Evolutionary conservation across 306 rosid genomes (phyloP).

Genomic region (Abrus precatorius): DNA sequence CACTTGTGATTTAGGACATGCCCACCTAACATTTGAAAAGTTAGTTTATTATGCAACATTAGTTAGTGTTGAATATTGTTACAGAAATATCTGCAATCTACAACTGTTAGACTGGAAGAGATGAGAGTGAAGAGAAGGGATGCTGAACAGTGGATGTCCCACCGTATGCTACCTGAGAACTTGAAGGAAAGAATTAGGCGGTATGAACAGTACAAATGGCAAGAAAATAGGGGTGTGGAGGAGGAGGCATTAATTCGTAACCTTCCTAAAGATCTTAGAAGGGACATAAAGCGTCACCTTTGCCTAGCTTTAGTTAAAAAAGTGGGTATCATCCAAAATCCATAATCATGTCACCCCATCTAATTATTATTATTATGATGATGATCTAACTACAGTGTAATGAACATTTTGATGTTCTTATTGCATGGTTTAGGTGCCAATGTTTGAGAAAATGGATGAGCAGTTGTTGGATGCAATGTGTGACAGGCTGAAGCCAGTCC

Average conservation of each 20-base stretch:
- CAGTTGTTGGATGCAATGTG: slow-evolving; percentile 81
- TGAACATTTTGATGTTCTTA: slow-evolving; percentile 33
- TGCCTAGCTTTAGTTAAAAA: slow-evolving; percentile 69
- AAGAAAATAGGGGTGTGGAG: slow-evolving; percentile 84
- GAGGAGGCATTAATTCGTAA: slow-evolving; percentile 71
- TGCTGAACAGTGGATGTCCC: slow-evolving; percentile 91
- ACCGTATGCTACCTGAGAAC: slow-evolving; percentile 80
- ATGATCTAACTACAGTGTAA: neutral
- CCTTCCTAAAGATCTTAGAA: slow-evolving; percentile 86
- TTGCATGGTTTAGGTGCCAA: slow-evolving; percentile 63
- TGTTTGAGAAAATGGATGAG: slow-evolving; percentile 76
- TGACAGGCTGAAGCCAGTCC: slow-evolving; percentile 77
- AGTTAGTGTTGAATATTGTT: slow-evolving; percentile 40
- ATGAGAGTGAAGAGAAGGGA: slow-evolving; percentile 82
- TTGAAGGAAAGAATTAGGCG: slow-evolving; percentile 72
- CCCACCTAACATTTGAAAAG: neutral
- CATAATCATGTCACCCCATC: slow-evolving; percentile 7
- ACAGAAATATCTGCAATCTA: slow-evolving; percentile 82
- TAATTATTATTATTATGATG: neutral
- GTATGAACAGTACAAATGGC: slow-evolving; percentile 92
- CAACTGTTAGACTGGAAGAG: slow-evolving; percentile 77
- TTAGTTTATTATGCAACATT: neutral
- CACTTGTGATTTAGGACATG: neutral
- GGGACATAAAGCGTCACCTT: slow-evolving; percentile 88
- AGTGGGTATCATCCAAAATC: slow-evolving; percentile 54